Conservation (phyloP, 805 yeast species). For the Debaryomyces castellii region DNA sequence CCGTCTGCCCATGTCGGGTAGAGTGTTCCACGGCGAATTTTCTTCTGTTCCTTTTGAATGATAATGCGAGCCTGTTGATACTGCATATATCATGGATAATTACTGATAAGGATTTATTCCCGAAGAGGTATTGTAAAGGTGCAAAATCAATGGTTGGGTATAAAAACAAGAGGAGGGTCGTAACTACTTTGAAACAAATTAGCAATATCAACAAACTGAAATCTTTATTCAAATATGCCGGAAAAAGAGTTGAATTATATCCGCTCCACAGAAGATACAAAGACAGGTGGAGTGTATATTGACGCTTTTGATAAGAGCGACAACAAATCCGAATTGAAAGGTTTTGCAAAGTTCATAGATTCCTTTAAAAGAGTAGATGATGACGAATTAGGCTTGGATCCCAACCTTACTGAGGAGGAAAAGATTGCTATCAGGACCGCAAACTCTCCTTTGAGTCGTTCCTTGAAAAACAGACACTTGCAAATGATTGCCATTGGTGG, state of each 20-base stretch:
- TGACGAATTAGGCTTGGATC: slow-evolving; percentile 42
- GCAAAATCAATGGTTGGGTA: background rate
- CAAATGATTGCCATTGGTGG: slow-evolving; percentile 86
- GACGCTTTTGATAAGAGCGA: slow-evolving; percentile 24
- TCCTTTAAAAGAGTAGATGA: slow-evolving; percentile 32
- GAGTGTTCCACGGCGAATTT: background rate
- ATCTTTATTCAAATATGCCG: slow-evolving; percentile 22
- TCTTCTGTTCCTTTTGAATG: background rate
- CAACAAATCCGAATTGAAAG: slow-evolving; percentile 16
- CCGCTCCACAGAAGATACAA: slow-evolving; percentile 36
- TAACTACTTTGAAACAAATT: too few species aligned
- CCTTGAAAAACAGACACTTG: slow-evolving; percentile 63
- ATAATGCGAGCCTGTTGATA: background rate
- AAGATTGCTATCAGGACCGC: slow-evolving; percentile 43
- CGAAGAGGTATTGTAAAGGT: background rate
- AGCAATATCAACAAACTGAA: too few species aligned
- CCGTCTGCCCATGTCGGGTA: background rate
- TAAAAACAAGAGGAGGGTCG: background rate
- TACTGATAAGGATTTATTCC: background rate
- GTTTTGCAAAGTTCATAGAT: slow-evolving; percentile 25
- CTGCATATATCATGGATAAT: background rate
- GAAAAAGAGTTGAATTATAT: slow-evolving; percentile 43
- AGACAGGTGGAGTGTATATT: slow-evolving; percentile 36
- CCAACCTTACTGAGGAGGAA: slow-evolving; percentile 23
- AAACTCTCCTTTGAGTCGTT: slow-evolving; percentile 49